Evolutionary conservation across 179 eudicot genomes (phyloP), one percentile per base, ranked within the genome.

Genomic region (Beta corolliflora): DNA sequence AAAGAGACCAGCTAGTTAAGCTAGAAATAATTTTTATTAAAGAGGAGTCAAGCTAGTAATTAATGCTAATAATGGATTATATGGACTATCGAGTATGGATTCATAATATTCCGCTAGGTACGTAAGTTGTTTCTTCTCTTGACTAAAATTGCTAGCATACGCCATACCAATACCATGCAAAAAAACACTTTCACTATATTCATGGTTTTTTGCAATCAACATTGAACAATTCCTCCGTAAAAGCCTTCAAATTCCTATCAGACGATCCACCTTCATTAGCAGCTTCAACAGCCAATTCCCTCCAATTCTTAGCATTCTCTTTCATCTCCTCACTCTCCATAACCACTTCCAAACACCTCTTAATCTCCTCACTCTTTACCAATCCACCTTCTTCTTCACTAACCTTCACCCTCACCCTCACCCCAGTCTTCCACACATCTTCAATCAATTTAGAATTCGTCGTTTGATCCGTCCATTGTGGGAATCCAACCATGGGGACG

Each of bases 401-500:
- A 41, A 11, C 72, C 1, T 70, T n/a, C n/a, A n/a, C n/a, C n/a
- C n/a, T 75, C 21, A 83, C 82, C 82, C 84, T 77, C 8, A 83
- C 82, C 48, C 91, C 91, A 0, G 15, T 58, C 66, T 59, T 71
- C 89, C 89, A 89, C 2, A 85, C 79, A 68, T 85, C 85, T 46
- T 84, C 87, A 77, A 85, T 75, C 23, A 89, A 48, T 86, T 81
- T 85, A 23, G 88, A 87, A 72, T 89, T 89, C 6, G 89, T 89
- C 1, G 55, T 50, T 77, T 89, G 91, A 18, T 87, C 91, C 0
- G 85, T 77, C 89, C 88, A 85, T 23, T 79, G 85, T 0, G 91
- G 91, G 46, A 83, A 66, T 5, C 13, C 88, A 41, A 89, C 87
- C 83, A 87, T 80, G 2, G 89, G 89, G 3, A 89, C 84, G 14